phyloP scores from a whole-genome alignment of 148 eudicot genomes.

The Camellia granthamiana region DNA sequence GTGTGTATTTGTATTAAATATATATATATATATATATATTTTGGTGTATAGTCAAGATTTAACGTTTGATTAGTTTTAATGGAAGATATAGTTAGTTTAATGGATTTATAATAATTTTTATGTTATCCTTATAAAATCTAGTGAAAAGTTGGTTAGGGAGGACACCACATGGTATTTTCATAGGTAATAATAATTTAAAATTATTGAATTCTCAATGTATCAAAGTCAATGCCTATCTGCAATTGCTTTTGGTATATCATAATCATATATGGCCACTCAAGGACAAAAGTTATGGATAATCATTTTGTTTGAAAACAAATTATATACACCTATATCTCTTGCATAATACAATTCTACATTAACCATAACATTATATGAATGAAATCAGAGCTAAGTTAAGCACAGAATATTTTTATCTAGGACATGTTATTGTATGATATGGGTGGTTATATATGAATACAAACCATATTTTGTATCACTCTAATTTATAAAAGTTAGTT shows the following conservation, averaged over 20 bases:
- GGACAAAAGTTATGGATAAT: neutral
- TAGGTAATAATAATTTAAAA: neutral
- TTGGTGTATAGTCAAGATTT: neutral
- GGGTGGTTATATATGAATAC: no score
- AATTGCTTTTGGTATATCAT: conserved; percentile 1
- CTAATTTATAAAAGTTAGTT: no score
- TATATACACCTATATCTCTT: neutral
- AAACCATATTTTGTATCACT: no score
- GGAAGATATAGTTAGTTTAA: conserved; percentile 3
- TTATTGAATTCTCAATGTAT: conserved; percentile 5
- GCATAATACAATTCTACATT: neutral
- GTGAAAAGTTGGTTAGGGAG: conserved; percentile 10
- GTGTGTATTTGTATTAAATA: no score
- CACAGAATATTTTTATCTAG: no score
- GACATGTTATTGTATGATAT: no score
- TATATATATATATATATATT: no score
- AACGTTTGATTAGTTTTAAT: conserved; percentile 5
- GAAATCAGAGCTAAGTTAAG: no score
- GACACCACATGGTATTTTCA: neutral
- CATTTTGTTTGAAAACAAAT: neutral
- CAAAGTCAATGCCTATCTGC: conserved; percentile 28
- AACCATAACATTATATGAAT: neutral
- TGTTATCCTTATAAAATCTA: neutral
- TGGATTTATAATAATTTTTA: conserved; percentile 4
- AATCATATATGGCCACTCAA: conserved; percentile 10